Conservation (phyloP, 2,329 filamentous ascomycete species). For the Ophioceras dolichostomum region DNA sequence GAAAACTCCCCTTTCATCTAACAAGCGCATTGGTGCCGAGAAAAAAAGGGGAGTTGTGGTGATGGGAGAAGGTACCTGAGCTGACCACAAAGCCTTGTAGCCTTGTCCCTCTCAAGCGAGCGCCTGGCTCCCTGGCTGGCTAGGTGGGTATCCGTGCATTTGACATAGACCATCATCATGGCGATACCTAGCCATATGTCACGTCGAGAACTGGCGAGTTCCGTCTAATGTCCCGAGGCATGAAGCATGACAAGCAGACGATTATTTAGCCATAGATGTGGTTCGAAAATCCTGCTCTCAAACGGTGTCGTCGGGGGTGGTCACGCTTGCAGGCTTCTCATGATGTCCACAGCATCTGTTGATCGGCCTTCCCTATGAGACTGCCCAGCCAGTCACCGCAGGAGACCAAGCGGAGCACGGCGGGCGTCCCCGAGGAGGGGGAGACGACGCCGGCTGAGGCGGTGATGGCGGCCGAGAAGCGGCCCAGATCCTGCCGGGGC, state of each 20-base stretch:
- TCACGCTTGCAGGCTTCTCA: constrained; percentile 14
- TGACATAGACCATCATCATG: too few relatives aligned
- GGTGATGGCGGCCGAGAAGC: constrained; percentile 52
- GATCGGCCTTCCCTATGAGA: constrained; percentile 37
- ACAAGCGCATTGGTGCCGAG: too few relatives aligned
- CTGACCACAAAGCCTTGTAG: too few relatives aligned
- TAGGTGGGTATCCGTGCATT: too few relatives aligned
- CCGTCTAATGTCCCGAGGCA: neutral
- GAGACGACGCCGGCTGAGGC: constrained; percentile 40
- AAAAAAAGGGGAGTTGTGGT: too few relatives aligned
- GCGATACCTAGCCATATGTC: neutral
- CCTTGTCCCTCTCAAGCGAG: too few relatives aligned
- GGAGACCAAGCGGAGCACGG: constrained; percentile 40
- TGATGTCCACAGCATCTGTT: constrained; percentile 35
- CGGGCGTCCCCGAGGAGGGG: constrained; percentile 23
- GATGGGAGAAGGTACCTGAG: too few relatives aligned
- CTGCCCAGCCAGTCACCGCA: constrained; percentile 53
- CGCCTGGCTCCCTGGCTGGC: too few relatives aligned
- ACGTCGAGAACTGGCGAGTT: neutral
- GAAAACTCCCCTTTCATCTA: too few relatives aligned
- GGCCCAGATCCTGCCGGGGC: constrained; percentile 44
- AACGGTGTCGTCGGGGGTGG: neutral
- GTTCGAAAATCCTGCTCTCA: too few relatives aligned
- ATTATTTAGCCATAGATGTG: neutral
- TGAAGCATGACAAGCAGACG: neutral